Evolutionary conservation across 2,329 filamentous ascomycete species (phyloP).

Genomic region (Apiospora rasikravindrae): DNA sequence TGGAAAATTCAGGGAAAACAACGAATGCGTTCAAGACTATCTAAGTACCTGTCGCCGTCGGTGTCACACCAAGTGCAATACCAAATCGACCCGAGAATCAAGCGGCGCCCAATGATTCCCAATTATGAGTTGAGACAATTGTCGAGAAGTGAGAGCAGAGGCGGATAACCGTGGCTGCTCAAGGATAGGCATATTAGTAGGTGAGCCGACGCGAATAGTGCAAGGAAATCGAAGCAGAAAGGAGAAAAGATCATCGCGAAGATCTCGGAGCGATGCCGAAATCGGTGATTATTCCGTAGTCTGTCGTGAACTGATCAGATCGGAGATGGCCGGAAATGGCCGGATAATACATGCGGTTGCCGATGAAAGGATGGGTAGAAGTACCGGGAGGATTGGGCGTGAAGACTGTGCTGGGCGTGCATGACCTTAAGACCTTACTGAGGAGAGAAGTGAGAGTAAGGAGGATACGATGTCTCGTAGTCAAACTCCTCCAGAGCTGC

Average conservation of each 20-base stretch:
- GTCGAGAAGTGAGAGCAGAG: conserved; percentile 17
- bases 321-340: conserved; percentile 6
- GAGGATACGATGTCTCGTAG: conserved; percentile 49
- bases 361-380: neutral
- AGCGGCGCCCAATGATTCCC: conserved; percentile 20
- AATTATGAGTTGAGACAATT: conserved; percentile 1
- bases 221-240: conserved; percentile 18
- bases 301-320: neutral
- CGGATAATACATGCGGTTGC: neutral
- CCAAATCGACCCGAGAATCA: conserved; percentile 20
- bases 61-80: conserved; percentile 19
- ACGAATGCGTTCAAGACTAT: conserved; percentile 11
- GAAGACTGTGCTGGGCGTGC: neutral
- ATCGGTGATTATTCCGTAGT: conserved; percentile 14
- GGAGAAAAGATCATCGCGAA: conserved; percentile 15
- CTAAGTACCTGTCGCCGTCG: conserved; percentile 14
- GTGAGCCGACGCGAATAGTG: conserved; percentile 16
- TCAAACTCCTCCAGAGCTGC: conserved; percentile 70
- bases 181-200: conserved; percentile 4
- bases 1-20: neutral
- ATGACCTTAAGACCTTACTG: conserved; percentile 25
- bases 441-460: conserved; percentile 43
- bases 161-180: conserved; percentile 10
- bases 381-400: neutral
- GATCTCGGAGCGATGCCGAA: conserved; percentile 16